Evolutionary conservation across 495 filamentous ascomycete species (phyloP).

Genomic region (Aspergillus mulundensis): DNA sequence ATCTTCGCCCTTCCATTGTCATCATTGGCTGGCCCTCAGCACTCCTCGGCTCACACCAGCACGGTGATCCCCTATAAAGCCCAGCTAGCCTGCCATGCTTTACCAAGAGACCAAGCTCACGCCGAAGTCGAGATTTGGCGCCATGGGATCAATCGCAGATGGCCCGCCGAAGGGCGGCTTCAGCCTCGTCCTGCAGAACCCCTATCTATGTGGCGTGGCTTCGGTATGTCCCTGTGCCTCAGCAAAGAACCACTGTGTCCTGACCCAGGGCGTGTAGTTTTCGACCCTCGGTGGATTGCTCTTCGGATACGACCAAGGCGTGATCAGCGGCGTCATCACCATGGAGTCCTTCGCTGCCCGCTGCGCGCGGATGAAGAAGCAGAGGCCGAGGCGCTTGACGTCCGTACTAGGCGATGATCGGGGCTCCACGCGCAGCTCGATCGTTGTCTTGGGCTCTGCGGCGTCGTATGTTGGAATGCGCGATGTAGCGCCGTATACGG

Average conservation of each 20-base stretch:
- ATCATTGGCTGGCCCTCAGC: neutral
- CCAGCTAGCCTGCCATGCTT: neutral
- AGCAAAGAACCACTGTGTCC: neutral
- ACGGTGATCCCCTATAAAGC: neutral
- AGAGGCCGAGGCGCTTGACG: neutral
- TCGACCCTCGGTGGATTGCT: constrained; percentile 55
- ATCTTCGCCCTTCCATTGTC: neutral
- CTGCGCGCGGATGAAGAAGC: neutral
- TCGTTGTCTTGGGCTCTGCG: constrained; percentile 39
- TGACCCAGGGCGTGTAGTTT: constrained; percentile 25
- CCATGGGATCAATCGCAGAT: constrained; percentile 22
- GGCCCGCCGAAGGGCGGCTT: constrained; percentile 20
- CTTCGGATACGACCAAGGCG: constrained; percentile 34
- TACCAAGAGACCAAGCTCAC: neutral
- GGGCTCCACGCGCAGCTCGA: constrained; percentile 10
- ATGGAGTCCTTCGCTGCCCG: constrained; percentile 45
- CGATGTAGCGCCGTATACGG: constrained; percentile 28
- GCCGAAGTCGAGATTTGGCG: neutral
- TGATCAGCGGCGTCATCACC: constrained; percentile 37
- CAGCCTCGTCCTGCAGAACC: constrained; percentile 32
- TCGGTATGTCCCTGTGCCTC: constrained; percentile 23
- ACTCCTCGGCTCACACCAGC: neutral
- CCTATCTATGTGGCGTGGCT: constrained; percentile 40
- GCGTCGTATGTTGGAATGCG: constrained; percentile 25
- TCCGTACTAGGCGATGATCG: neutral